Evolutionary conservation across 345 rosid genomes (phyloP).

Genomic region (Lumnitzera littorea): DNA sequence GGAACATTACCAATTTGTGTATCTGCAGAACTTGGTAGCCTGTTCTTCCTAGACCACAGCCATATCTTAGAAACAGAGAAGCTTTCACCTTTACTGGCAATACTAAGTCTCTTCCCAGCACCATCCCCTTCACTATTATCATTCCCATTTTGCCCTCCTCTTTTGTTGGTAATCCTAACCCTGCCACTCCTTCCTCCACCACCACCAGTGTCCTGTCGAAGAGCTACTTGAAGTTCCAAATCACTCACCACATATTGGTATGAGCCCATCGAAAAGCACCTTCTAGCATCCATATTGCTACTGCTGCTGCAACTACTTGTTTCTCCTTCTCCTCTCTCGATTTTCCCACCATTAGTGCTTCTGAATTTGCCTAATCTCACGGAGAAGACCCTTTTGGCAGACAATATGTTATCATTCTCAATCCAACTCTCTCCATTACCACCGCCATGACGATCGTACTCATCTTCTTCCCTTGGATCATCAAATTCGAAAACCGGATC

Average conservation of each 20-base stretch:
- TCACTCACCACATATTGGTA: conserved; percentile 62
- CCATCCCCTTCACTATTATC: conserved; percentile 32
- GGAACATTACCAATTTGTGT: conserved; percentile 23
- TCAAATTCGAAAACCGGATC: conserved; percentile 52
- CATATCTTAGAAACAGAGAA: conserved; percentile 89
- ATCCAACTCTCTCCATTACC: conserved; percentile 24
- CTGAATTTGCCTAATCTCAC: conserved; percentile 81
- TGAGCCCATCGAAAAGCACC: conserved; percentile 42
- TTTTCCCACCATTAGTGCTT: conserved; percentile 30
- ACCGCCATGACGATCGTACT: background rate
- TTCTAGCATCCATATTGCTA: conserved; percentile 51
- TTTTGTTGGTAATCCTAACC: conserved; percentile 24
- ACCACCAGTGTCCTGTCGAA: conserved; percentile 25
- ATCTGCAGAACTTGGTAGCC: conserved; percentile 34
- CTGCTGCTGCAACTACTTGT: conserved; percentile 31
- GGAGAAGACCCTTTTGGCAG: conserved; percentile 68
- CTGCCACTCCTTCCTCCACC: conserved; percentile 11
- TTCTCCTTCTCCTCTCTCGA: conserved; percentile 37
- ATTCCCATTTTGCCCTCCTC: conserved; percentile 31
- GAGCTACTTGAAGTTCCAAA: conserved; percentile 34
- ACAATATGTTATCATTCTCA: conserved; percentile 40
- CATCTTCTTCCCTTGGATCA: conserved; percentile 33
- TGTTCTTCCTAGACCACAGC: conserved; percentile 83
- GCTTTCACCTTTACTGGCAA: conserved; percentile 83
- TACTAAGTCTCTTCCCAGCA: conserved; percentile 74